A percentile compares a stretch with the other conserved stretches of the same genome.
Evolutionary conservation across 2,329 filamentous ascomycete genomes (phyloP).

Genomic region (Colletotrichum abscissum): DNA sequence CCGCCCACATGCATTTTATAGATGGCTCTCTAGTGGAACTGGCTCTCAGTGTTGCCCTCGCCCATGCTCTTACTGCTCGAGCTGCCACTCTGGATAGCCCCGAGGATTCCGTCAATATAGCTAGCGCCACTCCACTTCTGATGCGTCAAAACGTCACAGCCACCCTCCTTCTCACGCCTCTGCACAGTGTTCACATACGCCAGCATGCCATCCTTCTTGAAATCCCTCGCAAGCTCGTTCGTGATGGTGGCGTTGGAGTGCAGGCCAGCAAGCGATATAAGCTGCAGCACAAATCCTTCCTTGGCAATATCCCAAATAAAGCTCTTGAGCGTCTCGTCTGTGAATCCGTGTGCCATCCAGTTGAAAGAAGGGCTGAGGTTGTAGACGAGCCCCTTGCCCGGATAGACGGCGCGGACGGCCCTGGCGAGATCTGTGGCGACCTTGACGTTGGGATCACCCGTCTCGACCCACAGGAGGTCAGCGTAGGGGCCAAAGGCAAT

Average conservation of each 20-base stretch:
- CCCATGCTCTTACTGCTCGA: constrained; percentile 94
- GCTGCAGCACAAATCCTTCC: constrained; percentile 81
- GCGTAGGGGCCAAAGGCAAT: constrained; percentile 92
- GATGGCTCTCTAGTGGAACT: constrained; percentile 57
- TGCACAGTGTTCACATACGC: constrained; percentile 97
- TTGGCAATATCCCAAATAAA: constrained; percentile 98
- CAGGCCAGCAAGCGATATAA: constrained; percentile 74
- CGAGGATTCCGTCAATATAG: constrained; percentile 90
- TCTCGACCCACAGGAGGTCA: constrained; percentile 97
- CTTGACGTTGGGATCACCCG: constrained; percentile 84
- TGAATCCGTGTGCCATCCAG: constrained; percentile 97
- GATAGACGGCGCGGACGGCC: constrained; percentile 76
- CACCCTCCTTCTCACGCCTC: constrained; percentile 87
- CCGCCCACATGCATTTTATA: constrained; percentile 6
- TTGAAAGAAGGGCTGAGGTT: constrained; percentile 98
- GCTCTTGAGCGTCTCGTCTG: constrained; percentile 81
- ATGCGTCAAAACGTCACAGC: constrained; percentile 92
- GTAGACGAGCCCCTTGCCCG: constrained; percentile 92
- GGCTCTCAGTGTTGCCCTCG: constrained; percentile 88
- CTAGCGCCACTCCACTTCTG: constrained; percentile 82
- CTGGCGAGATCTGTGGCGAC: constrained; percentile 81
- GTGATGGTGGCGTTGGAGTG: constrained; percentile 74
- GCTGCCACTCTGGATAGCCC: constrained; percentile 91
- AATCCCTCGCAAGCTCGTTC: constrained; percentile 81
- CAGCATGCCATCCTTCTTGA: constrained; percentile 94